These are phyloP conservation scores for Sequoia sempervirens DNA, from an alignment of 75 land plant species.

Conservation along the genomic window DNA sequence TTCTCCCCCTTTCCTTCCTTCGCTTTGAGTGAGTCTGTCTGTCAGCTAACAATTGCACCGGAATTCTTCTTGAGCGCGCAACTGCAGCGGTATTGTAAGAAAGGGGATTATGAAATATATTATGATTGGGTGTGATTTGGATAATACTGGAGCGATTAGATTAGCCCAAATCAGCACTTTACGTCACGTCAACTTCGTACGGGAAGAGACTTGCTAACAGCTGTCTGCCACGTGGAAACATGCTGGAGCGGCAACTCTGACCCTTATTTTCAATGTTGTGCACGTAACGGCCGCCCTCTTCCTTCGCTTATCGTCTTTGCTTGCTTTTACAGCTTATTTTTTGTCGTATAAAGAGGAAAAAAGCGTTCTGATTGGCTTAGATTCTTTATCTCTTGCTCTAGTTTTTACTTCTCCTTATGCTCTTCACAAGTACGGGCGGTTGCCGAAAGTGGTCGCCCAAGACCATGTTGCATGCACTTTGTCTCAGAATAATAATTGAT, in stretches of 20 bases:
- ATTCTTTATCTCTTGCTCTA: too few species aligned
- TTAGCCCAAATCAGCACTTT: not conserved
- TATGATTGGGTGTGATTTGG: not conserved
- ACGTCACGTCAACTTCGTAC: slow-evolving; percentile 1
- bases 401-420: too few species aligned
- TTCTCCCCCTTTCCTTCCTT: not conserved
- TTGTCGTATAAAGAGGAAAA: too few species aligned
- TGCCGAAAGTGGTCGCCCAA: too few species aligned
- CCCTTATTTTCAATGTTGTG: not conserved
- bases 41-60: too few species aligned
- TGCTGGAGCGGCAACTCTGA: not conserved
- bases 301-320: not conserved
- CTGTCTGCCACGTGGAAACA: not conserved
- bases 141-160: too few species aligned
- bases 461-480: too few species aligned
- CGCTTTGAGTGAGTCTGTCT: not conserved
- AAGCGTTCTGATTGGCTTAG: too few species aligned
- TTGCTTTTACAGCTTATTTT: not conserved
- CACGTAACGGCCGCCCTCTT: not conserved
- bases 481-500: too few species aligned
- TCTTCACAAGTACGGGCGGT: too few species aligned
- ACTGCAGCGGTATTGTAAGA: too few species aligned
- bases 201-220: not conserved
- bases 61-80: too few species aligned
- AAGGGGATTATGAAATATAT: not conserved